A percentile compares a stretch with the other conserved stretches of the same genome.
phyloP scores from a whole-genome alignment of 257 asterid genomes.

The Craterostigma plantagineum region DNA sequence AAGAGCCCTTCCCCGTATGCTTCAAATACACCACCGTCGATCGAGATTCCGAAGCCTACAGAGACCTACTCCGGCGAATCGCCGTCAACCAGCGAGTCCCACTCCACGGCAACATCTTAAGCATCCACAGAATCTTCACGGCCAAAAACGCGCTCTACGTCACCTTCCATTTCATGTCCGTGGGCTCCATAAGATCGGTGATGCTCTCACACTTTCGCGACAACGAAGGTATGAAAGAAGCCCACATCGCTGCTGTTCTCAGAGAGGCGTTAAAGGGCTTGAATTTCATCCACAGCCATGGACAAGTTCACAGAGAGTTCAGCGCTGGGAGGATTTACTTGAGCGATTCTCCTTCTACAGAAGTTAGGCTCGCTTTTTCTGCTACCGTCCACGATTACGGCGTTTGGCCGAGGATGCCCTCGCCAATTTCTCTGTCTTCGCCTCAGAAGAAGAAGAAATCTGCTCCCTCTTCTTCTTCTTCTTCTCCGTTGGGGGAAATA shows the following conservation, averaged over 20 bases:
- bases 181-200: constrained; percentile 5
- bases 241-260: background rate
- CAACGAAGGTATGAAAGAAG: constrained; percentile 1
- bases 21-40: background rate
- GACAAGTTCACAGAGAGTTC: no score
- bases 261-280: constrained; percentile 1
- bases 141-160: background rate
- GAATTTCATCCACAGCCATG: background rate
- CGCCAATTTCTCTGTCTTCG: no score
- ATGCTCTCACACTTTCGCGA: background rate
- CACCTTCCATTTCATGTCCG: constrained; percentile 3
- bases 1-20: no score
- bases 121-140: background rate
- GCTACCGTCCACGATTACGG: no score
- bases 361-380: no score
- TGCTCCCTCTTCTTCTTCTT: no score
- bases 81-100: background rate
- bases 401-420: no score
- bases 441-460: no score
- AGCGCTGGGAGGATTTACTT: no score
- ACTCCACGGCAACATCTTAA: background rate
- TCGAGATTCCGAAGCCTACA: constrained; percentile 1
- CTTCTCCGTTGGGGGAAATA: no score
- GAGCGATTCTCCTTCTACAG: no score
- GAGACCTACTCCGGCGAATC: background rate